A percentile compares a stretch with the other conserved stretches of the same genome.
Evolutionary conservation across 768 basidiomycete genomes (phyloP).

Genomic region (Russula compacta): DNA sequence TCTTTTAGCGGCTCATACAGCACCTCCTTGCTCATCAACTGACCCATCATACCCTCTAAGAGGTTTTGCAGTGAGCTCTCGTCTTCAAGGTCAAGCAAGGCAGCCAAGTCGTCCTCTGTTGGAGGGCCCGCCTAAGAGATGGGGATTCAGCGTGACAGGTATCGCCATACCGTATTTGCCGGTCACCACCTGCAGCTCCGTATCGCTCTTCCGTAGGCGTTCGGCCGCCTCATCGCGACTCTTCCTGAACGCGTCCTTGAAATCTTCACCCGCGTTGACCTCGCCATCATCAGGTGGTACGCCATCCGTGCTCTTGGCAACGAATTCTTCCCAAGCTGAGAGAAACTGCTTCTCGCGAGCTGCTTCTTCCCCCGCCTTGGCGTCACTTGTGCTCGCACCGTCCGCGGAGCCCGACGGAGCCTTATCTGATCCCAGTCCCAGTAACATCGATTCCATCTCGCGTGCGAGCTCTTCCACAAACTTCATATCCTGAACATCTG

Average conservation of each 20-base stretch:
- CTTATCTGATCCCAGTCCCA: constrained; percentile 28
- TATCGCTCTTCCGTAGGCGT: constrained; percentile 62
- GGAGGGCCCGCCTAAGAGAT: constrained; percentile 22
- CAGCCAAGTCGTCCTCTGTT: constrained; percentile 38
- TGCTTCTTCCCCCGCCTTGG: constrained; percentile 23
- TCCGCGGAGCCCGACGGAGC: constrained; percentile 9
- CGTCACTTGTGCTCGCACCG: constrained; percentile 9
- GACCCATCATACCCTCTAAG: constrained; percentile 74
- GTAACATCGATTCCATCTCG: constrained; percentile 39
- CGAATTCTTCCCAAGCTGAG: constrained; percentile 62
- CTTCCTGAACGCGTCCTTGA: constrained; percentile 49
- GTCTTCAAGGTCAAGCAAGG: constrained; percentile 41
- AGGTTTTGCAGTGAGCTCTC: constrained; percentile 48
- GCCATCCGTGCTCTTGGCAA: constrained; percentile 52
- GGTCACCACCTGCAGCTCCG: constrained; percentile 36
- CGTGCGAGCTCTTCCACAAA: constrained; percentile 34
- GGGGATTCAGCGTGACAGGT: constrained; percentile 6
- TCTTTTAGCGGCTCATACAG: constrained; percentile 86
- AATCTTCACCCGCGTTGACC: constrained; percentile 8
- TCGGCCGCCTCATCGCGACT: constrained; percentile 65
- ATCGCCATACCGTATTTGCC: neutral
- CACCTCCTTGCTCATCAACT: constrained; percentile 73
- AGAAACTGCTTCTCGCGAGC: constrained; percentile 36
- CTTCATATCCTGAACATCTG: constrained; percentile 24
- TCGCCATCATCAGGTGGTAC: constrained; percentile 7